phyloP scores from a whole-genome alignment of 106 monocot species.

The Dioscorea alata region DNA sequence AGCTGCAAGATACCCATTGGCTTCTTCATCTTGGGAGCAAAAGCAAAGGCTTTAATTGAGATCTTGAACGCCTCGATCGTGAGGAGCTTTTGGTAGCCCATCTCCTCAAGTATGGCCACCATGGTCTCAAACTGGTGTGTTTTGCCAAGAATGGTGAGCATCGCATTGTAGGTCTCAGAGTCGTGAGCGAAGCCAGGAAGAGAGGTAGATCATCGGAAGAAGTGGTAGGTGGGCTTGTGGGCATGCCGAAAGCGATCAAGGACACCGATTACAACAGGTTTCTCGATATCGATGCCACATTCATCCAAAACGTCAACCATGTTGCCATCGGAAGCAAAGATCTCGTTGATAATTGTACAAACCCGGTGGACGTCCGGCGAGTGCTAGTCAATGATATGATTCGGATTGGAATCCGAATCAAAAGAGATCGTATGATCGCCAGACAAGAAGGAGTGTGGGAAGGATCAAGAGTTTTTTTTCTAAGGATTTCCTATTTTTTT shows the following conservation, averaged over 20 bases:
- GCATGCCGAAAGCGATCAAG: slow-evolving; percentile 64
- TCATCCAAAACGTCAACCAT: slow-evolving; percentile 70
- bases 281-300: slow-evolving; percentile 14
- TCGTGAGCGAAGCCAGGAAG: slow-evolving; percentile 34
- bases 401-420: neutral
- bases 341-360: slow-evolving; percentile 54
- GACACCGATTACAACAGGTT: slow-evolving; percentile 39
- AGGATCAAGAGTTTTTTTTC: too few species aligned
- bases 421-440: slow-evolving; percentile 2
- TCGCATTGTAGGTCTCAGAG: slow-evolving; percentile 43
- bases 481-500: too few species aligned
- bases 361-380: slow-evolving; percentile 29
- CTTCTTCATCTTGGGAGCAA: slow-evolving; percentile 84
- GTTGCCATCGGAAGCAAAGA: slow-evolving; percentile 51
- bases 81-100: slow-evolving; percentile 44
- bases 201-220: slow-evolving; percentile 68
- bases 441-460: slow-evolving; percentile 7
- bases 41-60: slow-evolving; percentile 64
- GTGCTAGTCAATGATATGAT: neutral
- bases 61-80: slow-evolving; percentile 51
- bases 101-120: slow-evolving; percentile 57
- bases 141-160: slow-evolving; percentile 60
- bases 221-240: slow-evolving; percentile 56
- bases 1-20: slow-evolving; percentile 51
- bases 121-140: slow-evolving; percentile 76